phyloP scores from a whole-genome alignment of 2,329 filamentous ascomycete genomes.

The Ophiognomonia clavigignenti-juglandacearum region DNA sequence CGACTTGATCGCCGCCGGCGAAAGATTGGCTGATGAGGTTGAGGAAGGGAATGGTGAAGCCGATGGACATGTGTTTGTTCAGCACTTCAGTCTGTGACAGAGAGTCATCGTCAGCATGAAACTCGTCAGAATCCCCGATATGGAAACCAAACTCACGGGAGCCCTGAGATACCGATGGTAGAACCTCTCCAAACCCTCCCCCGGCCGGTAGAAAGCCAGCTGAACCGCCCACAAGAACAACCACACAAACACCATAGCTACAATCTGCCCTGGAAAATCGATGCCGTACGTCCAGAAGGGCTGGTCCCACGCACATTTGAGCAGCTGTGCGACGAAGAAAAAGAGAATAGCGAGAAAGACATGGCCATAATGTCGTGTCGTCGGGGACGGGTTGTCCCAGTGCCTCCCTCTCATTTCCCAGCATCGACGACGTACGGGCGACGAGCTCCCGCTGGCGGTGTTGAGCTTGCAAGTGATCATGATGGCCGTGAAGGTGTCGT shows the following conservation, averaged over 20 bases:
- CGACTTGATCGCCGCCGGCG: constrained; percentile 29
- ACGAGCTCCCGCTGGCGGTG: background rate
- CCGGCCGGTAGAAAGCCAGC: constrained; percentile 9
- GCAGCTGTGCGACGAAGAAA: constrained; percentile 37
- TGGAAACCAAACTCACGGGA: constrained; percentile 18
- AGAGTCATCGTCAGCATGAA: constrained; percentile 6
- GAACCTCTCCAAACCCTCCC: constrained; percentile 21
- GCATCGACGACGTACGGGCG: background rate
- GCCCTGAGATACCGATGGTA: constrained; percentile 22
- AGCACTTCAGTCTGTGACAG: constrained; percentile 40
- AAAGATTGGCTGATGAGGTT: constrained; percentile 35
- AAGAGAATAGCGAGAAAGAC: constrained; percentile 29
- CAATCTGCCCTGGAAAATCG: constrained; percentile 43
- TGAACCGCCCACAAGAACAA: constrained; percentile 26
- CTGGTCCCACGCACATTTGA: constrained; percentile 39
- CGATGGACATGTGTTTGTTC: constrained; percentile 46
- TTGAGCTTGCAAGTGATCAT: background rate
- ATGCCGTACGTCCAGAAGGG: constrained; percentile 27
- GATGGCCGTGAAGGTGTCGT: background rate
- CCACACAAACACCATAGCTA: constrained; percentile 41
- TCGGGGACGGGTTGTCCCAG: background rate
- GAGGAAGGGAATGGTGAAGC: constrained; percentile 45
- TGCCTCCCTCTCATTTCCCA: background rate
- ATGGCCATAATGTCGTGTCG: constrained; percentile 2
- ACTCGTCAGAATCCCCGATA: too few relatives aligned